These are phyloP conservation scores for Golubevia sp. DNA, from an alignment of 1,284 basidiomycete genomes.

Conservation along the genomic window DNA sequence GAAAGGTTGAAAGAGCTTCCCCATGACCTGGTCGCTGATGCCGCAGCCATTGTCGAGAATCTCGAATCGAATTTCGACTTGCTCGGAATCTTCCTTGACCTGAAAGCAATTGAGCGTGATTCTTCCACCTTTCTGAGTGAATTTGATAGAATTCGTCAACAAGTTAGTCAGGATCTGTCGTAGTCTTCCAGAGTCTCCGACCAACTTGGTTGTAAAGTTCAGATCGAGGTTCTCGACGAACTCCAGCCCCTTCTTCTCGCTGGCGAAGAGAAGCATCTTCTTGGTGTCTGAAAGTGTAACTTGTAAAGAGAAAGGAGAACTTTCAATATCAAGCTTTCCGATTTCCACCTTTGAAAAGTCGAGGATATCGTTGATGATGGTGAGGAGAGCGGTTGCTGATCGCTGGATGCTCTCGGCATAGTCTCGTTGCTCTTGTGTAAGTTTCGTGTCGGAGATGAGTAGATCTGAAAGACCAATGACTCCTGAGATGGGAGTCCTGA, in stretches of 20 bases:
- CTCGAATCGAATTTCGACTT: constrained; percentile 69
- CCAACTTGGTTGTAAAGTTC: constrained; percentile 38
- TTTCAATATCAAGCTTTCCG: constrained; percentile 11
- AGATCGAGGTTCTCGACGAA: constrained; percentile 43
- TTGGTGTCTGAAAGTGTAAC: constrained; percentile 11
- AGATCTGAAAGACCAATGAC: constrained; percentile 49
- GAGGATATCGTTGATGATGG: constrained; percentile 50
- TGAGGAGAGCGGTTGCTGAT: constrained; percentile 48
- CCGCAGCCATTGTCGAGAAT: constrained; percentile 76
- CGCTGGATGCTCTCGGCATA: constrained; percentile 53
- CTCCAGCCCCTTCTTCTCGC: constrained; percentile 1
- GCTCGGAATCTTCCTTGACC: constrained; percentile 66
- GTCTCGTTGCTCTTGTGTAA: constrained; percentile 42
- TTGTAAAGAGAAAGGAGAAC: constrained; percentile 3
- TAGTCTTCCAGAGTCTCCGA: constrained; percentile 37
- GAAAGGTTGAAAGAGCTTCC: constrained; percentile 72
- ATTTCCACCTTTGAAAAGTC: constrained; percentile 17
- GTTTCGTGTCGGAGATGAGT: constrained; percentile 36
- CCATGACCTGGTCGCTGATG: constrained; percentile 70
- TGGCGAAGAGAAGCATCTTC: constrained; percentile 7
- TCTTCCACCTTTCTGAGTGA: constrained; percentile 70
- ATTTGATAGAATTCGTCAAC: constrained; percentile 76
- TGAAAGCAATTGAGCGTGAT: constrained; percentile 68
- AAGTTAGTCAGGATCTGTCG: constrained; percentile 69
- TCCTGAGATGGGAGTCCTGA: constrained; percentile 50